A percentile compares a stretch with the other conserved stretches of the same genome.
These are phyloP conservation scores for Silene coronaria DNA, from an alignment of 179 eudicot genomes.

Conservation along the genomic window DNA sequence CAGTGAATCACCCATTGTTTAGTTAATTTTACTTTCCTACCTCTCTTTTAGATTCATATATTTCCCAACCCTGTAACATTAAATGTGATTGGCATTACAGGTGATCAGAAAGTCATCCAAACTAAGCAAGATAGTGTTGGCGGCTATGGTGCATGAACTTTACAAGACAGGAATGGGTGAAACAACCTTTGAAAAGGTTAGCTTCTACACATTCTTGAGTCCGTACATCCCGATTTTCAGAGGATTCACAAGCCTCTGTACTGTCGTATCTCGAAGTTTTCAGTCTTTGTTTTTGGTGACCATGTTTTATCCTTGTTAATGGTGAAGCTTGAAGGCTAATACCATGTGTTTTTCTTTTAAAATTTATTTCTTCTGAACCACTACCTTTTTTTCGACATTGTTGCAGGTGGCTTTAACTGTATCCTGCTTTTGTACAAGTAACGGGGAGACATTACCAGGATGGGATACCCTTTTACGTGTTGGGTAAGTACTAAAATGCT, in stretches of 20 bases:
- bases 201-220: constrained; percentile 12
- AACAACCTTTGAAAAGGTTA: constrained; percentile 91
- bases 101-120: constrained; percentile 70
- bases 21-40: not conserved
- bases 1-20: not conserved
- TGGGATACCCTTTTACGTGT: constrained; percentile 74
- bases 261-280: no score
- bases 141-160: constrained; percentile 97
- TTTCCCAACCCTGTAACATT: not conserved
- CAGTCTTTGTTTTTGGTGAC: no score
- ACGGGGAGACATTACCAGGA: constrained; percentile 75
- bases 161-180: constrained; percentile 96
- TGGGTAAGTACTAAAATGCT: constrained; percentile 46
- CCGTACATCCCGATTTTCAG: no score
- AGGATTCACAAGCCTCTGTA: no score
- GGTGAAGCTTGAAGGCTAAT: no score
- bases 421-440: constrained; percentile 73
- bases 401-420: constrained; percentile 76
- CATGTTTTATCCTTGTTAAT: no score
- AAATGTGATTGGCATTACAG: constrained; percentile 31
- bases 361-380: not conserved
- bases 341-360: no score
- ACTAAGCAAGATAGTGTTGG: constrained; percentile 77
- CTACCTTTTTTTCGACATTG: constrained; percentile 5
- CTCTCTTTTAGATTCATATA: not conserved